A percentile compares a stretch with the other conserved stretches of the same genome.
Conservation (phyloP, 495 filamentous ascomycete species). For the Saxophila tyrrhenica region DNA sequence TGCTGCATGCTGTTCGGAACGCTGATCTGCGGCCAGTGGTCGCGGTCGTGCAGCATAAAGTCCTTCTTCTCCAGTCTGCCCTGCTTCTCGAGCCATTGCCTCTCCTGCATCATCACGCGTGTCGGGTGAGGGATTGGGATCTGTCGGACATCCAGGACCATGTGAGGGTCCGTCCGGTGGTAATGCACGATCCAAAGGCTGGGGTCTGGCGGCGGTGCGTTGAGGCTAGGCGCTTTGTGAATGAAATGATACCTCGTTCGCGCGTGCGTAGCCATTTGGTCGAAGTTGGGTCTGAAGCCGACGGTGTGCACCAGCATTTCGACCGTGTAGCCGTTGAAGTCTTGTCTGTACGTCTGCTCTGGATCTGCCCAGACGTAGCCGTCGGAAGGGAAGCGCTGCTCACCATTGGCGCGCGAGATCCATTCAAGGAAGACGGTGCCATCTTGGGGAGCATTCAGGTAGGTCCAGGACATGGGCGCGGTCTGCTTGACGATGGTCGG, state of each 20-base stretch:
- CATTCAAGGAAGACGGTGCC: slow-evolving; percentile 74
- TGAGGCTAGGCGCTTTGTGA: slow-evolving; percentile 48
- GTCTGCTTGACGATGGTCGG: slow-evolving; percentile 64
- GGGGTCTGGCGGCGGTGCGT: slow-evolving; percentile 57
- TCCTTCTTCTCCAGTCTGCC: slow-evolving; percentile 82
- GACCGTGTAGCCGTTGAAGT: slow-evolving; percentile 53
- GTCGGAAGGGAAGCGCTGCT: slow-evolving; percentile 67
- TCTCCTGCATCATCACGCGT: slow-evolving; percentile 49
- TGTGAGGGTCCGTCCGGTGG: slow-evolving; percentile 53
- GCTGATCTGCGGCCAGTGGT: slow-evolving; percentile 77
- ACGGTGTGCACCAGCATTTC: slow-evolving; percentile 73
- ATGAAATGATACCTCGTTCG: slow-evolving; percentile 76
- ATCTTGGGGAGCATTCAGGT: slow-evolving; percentile 68
- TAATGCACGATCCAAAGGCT: slow-evolving; percentile 95
- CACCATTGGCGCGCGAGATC: slow-evolving; percentile 24
- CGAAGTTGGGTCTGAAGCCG: slow-evolving; percentile 55
- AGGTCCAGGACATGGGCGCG: slow-evolving; percentile 82
- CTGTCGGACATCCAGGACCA: slow-evolving; percentile 54
- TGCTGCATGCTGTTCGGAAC: slow-evolving; percentile 39
- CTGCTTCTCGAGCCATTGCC: slow-evolving; percentile 58
- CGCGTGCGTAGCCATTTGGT: slow-evolving; percentile 57
- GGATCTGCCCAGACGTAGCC: slow-evolving; percentile 80
- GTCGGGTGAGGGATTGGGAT: slow-evolving; percentile 49
- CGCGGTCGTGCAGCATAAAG: slow-evolving; percentile 81
- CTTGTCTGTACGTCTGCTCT: slow-evolving; percentile 58